Conservation (phyloP, 192 early-diverging fungal genomes). For the Podochytrium sp. region DNA sequence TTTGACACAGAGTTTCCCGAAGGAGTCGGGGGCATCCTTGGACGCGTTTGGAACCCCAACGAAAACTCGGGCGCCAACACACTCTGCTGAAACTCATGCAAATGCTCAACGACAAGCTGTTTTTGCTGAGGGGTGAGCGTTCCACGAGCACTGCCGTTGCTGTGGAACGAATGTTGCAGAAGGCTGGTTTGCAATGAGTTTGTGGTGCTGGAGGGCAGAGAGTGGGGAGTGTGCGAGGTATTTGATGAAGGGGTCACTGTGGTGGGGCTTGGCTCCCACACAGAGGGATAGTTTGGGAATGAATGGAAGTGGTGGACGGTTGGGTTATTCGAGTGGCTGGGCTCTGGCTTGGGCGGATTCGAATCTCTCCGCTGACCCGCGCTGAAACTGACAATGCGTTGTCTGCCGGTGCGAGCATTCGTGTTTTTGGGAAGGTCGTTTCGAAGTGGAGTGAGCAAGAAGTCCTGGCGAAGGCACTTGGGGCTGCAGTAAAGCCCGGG, state of each 20-base stretch:
- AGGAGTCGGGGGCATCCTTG: background rate
- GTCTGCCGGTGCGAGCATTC: background rate
- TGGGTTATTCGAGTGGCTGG: background rate
- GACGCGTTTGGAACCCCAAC: conserved; percentile 9
- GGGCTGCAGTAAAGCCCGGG: conserved; percentile 24
- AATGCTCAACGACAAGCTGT: background rate
- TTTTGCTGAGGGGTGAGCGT: background rate
- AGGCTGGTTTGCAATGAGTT: background rate
- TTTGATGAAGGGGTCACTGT: no score
- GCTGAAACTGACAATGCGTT: background rate
- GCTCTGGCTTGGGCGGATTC: background rate
- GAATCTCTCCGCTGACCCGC: background rate
- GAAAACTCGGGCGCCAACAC: conserved; percentile 7
- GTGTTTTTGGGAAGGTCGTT: no score
- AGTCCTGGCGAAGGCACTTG: conserved; percentile 1
- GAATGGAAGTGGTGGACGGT: background rate
- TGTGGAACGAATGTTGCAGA: background rate
- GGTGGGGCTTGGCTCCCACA: no score
- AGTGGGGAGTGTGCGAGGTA: background rate
- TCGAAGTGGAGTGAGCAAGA: background rate
- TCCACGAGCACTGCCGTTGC: background rate
- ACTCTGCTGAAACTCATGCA: conserved; percentile 5
- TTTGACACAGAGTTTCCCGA: no score
- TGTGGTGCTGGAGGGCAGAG: background rate
- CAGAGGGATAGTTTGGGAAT: no score